Evolutionary conservation across 495 filamentous ascomycete species (phyloP), one percentile per base, ranked within the genome.

Genomic region (Paragyromitra xinjiangensis): DNA sequence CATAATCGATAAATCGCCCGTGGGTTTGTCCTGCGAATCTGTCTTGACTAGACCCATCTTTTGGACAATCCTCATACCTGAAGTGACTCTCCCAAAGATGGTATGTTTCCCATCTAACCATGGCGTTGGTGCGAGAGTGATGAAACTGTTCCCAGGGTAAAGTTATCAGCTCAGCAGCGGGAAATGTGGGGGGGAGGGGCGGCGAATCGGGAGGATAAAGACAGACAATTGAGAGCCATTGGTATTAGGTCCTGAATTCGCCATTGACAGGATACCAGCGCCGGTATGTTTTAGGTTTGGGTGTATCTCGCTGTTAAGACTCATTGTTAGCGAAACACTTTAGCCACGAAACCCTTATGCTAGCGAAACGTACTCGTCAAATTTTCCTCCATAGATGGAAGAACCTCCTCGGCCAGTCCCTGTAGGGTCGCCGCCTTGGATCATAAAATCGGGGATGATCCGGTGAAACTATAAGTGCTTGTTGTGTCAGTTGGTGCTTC

Each of bases 31-130:
- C 72, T 93, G 92, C 19, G 80, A 81, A 19, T 89, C 93, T 1
- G 93, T 97, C 87, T 92, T 95, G 50, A 97, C 94, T 71, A 95
- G 83, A 2, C 95, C 96, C 91, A 99, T 94, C 66, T 94, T 87
- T 86, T 93, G 90, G 53, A 99, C 92, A 7, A 97, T 86, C 45
- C 86, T 84, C 87, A 99, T 89, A 7, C 95, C 95, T 70, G 84
- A 89, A 85, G 93, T 95, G 29, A 99, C 94, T 55, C 96, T 85
- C 8, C 96, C 95, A 83, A 99, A 99, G 78, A 99, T 97, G 6
- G 95, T 97, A 84, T 99, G 95, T 84, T 97, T 97, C 37, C 94
- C 94, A 85, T 99, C 96, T 73, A 99, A 85, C 95, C 95, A 98
- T 1, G 95, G 95, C 22, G 96, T 95, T 2, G 96, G 96, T 44